Evolutionary conservation across 768 basidiomycete genomes (phyloP), one percentile per base, ranked within the genome.

Genomic region (Serendipita vermifera): DNA sequence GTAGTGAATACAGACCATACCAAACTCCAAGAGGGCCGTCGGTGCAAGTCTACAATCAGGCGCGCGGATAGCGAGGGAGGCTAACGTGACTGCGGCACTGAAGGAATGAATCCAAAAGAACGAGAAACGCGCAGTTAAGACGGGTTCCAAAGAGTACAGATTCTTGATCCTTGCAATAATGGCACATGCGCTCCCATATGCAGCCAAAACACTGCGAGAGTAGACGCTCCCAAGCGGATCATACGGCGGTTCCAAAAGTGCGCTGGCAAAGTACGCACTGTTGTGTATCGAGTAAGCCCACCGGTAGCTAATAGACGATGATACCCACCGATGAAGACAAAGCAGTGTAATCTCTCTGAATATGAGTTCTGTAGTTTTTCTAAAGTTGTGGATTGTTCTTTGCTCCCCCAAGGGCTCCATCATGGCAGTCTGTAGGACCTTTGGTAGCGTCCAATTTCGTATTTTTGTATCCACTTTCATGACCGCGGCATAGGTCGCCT

Each of bases 81-180:
- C 46, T 29, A 51, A 31, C 22, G 32, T 51, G 46, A 51, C 46
- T 7, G 46, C 27, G 32, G 46, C 46, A 17, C 22, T 51, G 27
- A 51, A 51, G 22, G 22, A 51, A 15, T 51, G 27, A 9, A 29
- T 51, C 46, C 46, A 51, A 15, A 51, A 51, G 7, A 51, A n/a
- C 5, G 46, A 51, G 20, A 51, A 9, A n/a, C 15, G 11, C 46
- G 32, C 31, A 15, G 32, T 26, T 5, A 51, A 26, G n/a, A 51
- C 22, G 9, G 46, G 46, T 29, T 51, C 46, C 31, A 26, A 7
- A 26, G 11, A 4, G 46, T 22, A 51, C 7, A 51, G 29, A 5
- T 15, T 20, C 7, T 29, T 4, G 22, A 51, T n/a, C 15, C 22
- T 15, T 9, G 22, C 29, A 31, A 51, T 29, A 51, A 51, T 51